Conservation (phyloP, 768 basidiomycete genomes). For the Hygrocybe punicea region DNA sequence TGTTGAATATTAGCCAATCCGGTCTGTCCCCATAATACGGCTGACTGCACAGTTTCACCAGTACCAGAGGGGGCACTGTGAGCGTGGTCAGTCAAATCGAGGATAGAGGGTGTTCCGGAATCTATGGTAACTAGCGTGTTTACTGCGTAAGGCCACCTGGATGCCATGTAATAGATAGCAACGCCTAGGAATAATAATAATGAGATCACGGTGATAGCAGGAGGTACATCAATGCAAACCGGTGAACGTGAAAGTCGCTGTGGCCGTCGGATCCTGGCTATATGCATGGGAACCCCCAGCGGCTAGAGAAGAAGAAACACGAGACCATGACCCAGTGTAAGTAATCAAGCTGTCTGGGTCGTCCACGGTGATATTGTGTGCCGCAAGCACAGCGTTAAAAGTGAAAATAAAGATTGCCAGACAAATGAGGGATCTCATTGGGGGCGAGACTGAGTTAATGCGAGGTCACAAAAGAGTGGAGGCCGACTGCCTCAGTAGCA, state of each 20-base stretch:
- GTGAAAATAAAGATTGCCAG: not conserved
- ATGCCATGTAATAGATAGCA: constrained; percentile 12
- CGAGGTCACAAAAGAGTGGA: no score
- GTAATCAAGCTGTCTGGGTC: not conserved
- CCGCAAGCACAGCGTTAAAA: not conserved
- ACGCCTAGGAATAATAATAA: constrained; percentile 5
- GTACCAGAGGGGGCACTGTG: not conserved
- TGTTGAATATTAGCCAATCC: constrained; percentile 13
- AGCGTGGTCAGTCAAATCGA: constrained; percentile 9
- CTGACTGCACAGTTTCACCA: constrained; percentile 7
- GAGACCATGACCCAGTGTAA: not conserved
- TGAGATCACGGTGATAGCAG: not conserved
- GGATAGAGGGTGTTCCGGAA: not conserved
- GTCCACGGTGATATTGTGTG: not conserved
- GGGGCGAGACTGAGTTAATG: no score
- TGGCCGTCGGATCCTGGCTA: constrained; percentile 1
- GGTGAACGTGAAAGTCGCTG: constrained; percentile 12
- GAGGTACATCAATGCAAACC: constrained; percentile 3
- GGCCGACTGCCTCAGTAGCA: no score
- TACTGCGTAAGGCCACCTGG: constrained; percentile 15
- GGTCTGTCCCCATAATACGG: constrained; percentile 9
- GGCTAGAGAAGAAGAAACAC: constrained; percentile 1
- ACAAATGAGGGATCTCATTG: not conserved
- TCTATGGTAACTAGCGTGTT: constrained; percentile 9
- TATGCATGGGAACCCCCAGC: constrained; percentile 10